phyloP scores from a whole-genome alignment of 805 yeast genomes.

The Sungouiella blattae region DNA sequence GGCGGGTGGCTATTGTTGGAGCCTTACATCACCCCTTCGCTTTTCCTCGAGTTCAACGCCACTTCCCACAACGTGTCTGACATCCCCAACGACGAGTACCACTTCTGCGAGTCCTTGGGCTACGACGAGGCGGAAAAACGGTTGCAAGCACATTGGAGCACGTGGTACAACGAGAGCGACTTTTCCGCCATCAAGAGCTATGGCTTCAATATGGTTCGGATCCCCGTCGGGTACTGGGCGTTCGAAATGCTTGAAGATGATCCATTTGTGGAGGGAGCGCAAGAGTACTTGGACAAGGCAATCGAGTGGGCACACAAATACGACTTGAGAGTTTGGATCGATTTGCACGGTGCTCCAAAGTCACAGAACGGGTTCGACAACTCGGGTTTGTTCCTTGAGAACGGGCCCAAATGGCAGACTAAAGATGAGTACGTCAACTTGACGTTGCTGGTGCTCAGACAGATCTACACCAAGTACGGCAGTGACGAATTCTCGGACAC shows the following conservation, averaged over 20 bases:
- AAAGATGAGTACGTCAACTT: constrained; percentile 7
- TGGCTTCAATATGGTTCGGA: constrained; percentile 82
- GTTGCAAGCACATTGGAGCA: constrained; percentile 69
- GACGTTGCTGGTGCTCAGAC: constrained; percentile 18
- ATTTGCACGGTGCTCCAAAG: constrained; percentile 95
- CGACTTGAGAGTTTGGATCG: constrained; percentile 79
- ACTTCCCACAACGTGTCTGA: constrained; percentile 33
- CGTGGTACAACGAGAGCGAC: constrained; percentile 74
- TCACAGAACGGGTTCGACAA: constrained; percentile 96
- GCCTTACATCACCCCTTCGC: constrained; percentile 79
- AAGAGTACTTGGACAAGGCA: constrained; percentile 67
- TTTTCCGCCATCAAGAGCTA: constrained; percentile 52
- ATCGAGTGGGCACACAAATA: constrained; percentile 66
- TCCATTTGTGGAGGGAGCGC: constrained; percentile 87
- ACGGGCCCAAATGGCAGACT: constrained; percentile 13
- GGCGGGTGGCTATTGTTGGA: constrained; percentile 93
- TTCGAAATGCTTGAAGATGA: constrained; percentile 58
- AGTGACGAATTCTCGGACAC: constrained; percentile 5
- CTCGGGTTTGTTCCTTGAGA: constrained; percentile 51
- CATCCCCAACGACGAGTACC: constrained; percentile 82
- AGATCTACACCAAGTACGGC: constrained; percentile 13
- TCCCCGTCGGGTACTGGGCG: constrained; percentile 97
- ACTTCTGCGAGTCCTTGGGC: constrained; percentile 60
- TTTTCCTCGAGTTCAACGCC: constrained; percentile 47
- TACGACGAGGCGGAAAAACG: constrained; percentile 48